Percentiles rank a stretch among this genome's conserved stretches.
phyloP scores from a whole-genome alignment of 305 asterid genomes.

The Fraxinus sp. region DNA sequence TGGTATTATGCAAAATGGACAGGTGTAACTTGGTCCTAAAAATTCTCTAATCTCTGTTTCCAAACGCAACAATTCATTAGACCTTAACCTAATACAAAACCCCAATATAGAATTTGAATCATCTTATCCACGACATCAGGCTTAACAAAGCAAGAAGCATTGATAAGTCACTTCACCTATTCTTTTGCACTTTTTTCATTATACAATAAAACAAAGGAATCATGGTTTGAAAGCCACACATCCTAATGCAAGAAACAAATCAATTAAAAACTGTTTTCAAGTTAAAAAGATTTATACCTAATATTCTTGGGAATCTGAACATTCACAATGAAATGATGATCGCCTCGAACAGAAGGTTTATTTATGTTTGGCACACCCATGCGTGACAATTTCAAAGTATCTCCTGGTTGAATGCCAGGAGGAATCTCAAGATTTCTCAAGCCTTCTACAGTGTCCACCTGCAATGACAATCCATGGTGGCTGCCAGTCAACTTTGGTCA shows the following conservation, averaged over 20 bases:
- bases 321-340: conserved; percentile 79
- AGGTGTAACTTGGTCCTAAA: neutral
- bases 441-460: conserved; percentile 93
- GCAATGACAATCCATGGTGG: conserved; percentile 22
- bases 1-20: neutral
- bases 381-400: conserved; percentile 51
- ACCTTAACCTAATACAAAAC: neutral
- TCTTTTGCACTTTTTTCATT: conserved; percentile 1
- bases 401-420: conserved; percentile 90
- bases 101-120: neutral
- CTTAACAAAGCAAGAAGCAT: neutral
- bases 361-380: conserved; percentile 89
- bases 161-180: neutral
- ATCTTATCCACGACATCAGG: neutral
- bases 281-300: conserved; percentile 49
- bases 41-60: neutral
- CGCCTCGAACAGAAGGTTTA: conserved; percentile 73
- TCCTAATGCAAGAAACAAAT: conserved; percentile 16
- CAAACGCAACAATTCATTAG: neutral
- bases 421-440: conserved; percentile 76
- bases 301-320: conserved; percentile 72
- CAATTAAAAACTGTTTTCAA: conserved; percentile 21
- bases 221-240: conserved; percentile 8
- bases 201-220: conserved; percentile 7
- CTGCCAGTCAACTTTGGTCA: conserved; percentile 12